Evolutionary conservation across 352 stramenopile species (phyloP), one percentile per base, ranked within the genome.

Genomic region (Globisporangium nodosum): DNA sequence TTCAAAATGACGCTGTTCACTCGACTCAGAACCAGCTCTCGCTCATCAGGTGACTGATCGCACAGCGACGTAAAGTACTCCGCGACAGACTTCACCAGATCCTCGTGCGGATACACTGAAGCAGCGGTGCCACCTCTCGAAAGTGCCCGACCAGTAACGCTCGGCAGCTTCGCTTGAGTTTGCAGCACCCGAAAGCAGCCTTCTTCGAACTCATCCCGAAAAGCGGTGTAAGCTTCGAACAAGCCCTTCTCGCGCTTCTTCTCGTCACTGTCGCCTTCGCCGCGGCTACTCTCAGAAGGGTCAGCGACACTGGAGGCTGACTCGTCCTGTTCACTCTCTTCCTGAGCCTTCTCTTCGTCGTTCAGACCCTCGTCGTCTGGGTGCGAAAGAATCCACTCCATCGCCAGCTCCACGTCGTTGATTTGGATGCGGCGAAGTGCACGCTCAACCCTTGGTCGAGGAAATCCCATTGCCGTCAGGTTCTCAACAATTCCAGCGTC

Each of bases 401-500:
- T 98, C 1, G 90, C 96, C 42, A 98, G 65, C 63, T 98, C 95
- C 3, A 98, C 75, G 53, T 94, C 82, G 57, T 98, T 98, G 13
- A 90, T 76, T 68, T 92, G 76, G 33, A 92, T 86, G 37, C 80
- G 78, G 40, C 95, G 88, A 33, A 99, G 70, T 11, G 94, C 94
- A 68, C 88, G 84, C 57, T 97, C 72, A 12, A 97, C 90, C 54
- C 96, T 86, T 42, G 90, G 65, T 21, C 93, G 79, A 18, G 67
- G 69, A 60, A 99, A 99, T 18, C 96, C 96, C 96, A 99, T 99
- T 11, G 96, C 95, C 20, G 86, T 81, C 16, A 99, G 74, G 39
- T 77, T 92, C n/a, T 94, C 82, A 13, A 98, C 88, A 49, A 96
- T 87, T 16, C 83, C 79, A 27, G 97, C 79, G 56, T 96, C 95